Conservation (phyloP, 2,329 filamentous ascomycete species). For the Helminthosporium solani region DNA sequence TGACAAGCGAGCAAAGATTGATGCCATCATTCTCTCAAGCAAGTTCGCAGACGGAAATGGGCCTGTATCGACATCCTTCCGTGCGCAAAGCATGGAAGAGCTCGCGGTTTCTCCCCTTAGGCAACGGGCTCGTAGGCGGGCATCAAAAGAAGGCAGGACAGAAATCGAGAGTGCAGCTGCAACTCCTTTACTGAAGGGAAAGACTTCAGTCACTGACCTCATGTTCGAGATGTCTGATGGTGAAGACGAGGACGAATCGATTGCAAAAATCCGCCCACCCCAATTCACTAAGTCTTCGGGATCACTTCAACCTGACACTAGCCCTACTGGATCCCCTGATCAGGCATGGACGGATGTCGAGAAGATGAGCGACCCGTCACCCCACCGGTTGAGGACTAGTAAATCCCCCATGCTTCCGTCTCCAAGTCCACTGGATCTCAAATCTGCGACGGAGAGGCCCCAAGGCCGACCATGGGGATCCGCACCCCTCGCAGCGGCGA, state of each 20-base stretch:
- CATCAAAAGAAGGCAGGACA: constrained; percentile 47
- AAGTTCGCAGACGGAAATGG: constrained; percentile 66
- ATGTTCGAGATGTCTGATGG: constrained; percentile 97
- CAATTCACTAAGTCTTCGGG: constrained; percentile 15
- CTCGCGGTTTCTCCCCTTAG: constrained; percentile 49
- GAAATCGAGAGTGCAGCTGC: constrained; percentile 60
- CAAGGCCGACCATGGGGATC: constrained; percentile 54
- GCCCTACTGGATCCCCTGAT: constrained; percentile 23
- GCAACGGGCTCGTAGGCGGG: constrained; percentile 45
- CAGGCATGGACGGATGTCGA: constrained; percentile 25
- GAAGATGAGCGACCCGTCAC: constrained; percentile 18
- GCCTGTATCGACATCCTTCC: constrained; percentile 61
- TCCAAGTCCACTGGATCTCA: constrained; percentile 23
- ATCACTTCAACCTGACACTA: constrained; percentile 9
- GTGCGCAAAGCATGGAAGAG: constrained; percentile 67
- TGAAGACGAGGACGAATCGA: constrained; percentile 34
- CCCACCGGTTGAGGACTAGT: constrained; percentile 11
- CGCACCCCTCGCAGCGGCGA: constrained; percentile 58
- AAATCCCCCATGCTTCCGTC: constrained; percentile 20
- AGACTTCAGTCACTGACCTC: constrained; percentile 69
- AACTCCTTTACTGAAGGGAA: constrained; percentile 68
- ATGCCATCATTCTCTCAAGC: constrained; percentile 71
- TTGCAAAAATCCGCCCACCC: constrained; percentile 24
- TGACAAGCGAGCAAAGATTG: constrained; percentile 68
- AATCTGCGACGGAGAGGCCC: constrained; percentile 23